phyloP scores from a whole-genome alignment of 495 filamentous ascomycete species.

The Thermochaetoides thermophila region DNA sequence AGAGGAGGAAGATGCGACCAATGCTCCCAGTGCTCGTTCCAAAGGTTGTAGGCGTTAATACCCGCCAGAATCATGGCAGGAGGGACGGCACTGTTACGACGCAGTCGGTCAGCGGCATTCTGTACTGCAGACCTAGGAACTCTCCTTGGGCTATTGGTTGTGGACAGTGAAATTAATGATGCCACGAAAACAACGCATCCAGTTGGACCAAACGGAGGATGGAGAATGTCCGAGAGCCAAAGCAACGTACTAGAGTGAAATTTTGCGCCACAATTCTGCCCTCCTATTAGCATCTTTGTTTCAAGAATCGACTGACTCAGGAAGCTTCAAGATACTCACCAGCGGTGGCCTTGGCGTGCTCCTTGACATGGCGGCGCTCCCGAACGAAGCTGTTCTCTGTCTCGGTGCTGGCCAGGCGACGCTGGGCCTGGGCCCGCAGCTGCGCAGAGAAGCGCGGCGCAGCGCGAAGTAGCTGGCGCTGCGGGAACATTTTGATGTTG shows the following conservation, averaged over 20 bases:
- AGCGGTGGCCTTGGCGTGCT: slow-evolving; percentile 65
- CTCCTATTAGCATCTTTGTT: slow-evolving; percentile 4
- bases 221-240: neutral
- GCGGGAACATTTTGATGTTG: slow-evolving; percentile 41
- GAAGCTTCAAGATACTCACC: slow-evolving; percentile 36
- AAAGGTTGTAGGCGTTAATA: slow-evolving; percentile 74
- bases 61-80: slow-evolving; percentile 54
- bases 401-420: slow-evolving; percentile 49
- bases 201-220: neutral
- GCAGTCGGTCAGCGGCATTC: too few relatives aligned
- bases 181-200: slow-evolving; percentile 17
- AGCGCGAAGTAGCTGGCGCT: slow-evolving; percentile 45
- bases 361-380: slow-evolving; percentile 70
- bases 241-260: slow-evolving; percentile 68
- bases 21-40: slow-evolving; percentile 94
- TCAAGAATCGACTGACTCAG: neutral
- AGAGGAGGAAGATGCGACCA: slow-evolving; percentile 72
- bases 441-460: slow-evolving; percentile 43
- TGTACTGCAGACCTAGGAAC: too few relatives aligned
- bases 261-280: slow-evolving; percentile 83
- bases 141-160: neutral
- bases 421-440: slow-evolving; percentile 44
- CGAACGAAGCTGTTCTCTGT: slow-evolving; percentile 77
- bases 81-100: slow-evolving; percentile 42
- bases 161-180: neutral